A percentile compares a stretch with the other conserved stretches of the same genome.
These are phyloP conservation scores for Eugenia klotzschiana DNA, from an alignment of 441 rosid genomes.

Conservation along the genomic window DNA sequence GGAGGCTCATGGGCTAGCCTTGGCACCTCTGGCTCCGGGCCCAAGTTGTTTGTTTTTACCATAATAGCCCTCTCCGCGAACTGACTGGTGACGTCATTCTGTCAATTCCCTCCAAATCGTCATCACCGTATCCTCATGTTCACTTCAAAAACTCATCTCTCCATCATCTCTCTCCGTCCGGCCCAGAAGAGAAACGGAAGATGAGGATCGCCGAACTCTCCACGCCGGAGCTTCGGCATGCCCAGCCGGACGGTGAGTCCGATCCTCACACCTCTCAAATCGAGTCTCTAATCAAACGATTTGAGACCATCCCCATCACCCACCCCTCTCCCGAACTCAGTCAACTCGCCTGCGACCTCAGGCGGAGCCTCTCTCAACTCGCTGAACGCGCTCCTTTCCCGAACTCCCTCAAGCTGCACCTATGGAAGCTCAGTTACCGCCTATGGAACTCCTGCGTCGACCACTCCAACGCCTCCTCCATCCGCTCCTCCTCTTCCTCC, in stretches of 20 bases:
- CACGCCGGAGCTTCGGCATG: constrained; percentile 41
- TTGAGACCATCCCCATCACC: constrained; percentile 20
- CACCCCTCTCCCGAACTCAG: constrained; percentile 12
- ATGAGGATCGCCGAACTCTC: constrained; percentile 85
- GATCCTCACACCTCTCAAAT: constrained; percentile 42
- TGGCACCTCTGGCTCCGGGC: not conserved
- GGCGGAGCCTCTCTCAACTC: constrained; percentile 39
- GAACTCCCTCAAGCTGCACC: constrained; percentile 44
- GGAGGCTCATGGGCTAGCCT: not conserved
- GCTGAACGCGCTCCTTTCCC: constrained; percentile 47
- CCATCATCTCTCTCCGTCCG: not conserved
- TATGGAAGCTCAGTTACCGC: constrained; percentile 87
- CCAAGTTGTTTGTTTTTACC: not conserved
- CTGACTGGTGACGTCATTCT: not conserved
- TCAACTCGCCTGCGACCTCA: constrained; percentile 37
- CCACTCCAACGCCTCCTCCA: constrained; percentile 48
- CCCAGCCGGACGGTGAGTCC: not conserved
- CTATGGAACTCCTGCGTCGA: constrained; percentile 95
- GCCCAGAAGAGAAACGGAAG: constrained; percentile 8
- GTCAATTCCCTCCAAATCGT: not conserved
- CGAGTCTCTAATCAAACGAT: constrained; percentile 46
- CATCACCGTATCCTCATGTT: not conserved
- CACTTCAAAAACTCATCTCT: not conserved
- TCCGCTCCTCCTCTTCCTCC: constrained; percentile 21
- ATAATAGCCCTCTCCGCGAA: not conserved